These are phyloP conservation scores for Cystobasidium sp. DNA, from an alignment of 1,284 basidiomycete species.

Conservation along the genomic window DNA sequence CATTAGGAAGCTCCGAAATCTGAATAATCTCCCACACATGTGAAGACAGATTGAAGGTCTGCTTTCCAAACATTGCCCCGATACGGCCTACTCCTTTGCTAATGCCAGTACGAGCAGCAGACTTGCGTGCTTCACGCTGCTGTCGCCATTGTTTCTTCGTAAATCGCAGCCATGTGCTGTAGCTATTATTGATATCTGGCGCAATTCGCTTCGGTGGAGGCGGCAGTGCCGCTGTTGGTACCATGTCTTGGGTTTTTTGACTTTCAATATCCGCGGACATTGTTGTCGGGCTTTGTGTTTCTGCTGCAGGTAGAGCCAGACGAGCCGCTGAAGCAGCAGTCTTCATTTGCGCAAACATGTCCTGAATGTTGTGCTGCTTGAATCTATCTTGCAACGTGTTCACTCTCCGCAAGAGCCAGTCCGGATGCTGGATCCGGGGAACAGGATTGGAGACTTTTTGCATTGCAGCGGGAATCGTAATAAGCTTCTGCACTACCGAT, in stretches of 20 bases:
- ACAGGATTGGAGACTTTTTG: slow-evolving; percentile 97
- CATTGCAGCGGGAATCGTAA: slow-evolving; percentile 98
- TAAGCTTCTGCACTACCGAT: slow-evolving; percentile 97
- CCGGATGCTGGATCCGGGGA: slow-evolving; percentile 91
- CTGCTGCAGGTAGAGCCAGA: slow-evolving; percentile 14
- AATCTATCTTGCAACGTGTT: slow-evolving; percentile 91
- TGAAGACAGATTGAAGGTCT: slow-evolving; percentile 67
- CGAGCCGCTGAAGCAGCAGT: slow-evolving; percentile 53
- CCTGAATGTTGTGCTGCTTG: slow-evolving; percentile 95
- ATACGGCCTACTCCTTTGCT: slow-evolving; percentile 50
- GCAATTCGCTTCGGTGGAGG: slow-evolving; percentile 30
- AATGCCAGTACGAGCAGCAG: slow-evolving; percentile 51
- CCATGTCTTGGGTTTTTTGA: background rate
- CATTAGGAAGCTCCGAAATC: slow-evolving; percentile 67
- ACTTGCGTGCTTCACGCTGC: slow-evolving; percentile 62
- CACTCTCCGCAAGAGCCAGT: slow-evolving; percentile 93
- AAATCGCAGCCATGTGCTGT: slow-evolving; percentile 77
- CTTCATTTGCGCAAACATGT: slow-evolving; percentile 74
- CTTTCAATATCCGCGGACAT: background rate
- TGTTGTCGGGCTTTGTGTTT: slow-evolving; percentile 13
- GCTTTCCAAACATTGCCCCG: slow-evolving; percentile 74
- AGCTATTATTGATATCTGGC: slow-evolving; percentile 62
- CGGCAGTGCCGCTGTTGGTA: background rate
- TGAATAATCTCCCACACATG: slow-evolving; percentile 93
- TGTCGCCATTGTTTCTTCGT: slow-evolving; percentile 82